These are phyloP conservation scores for Discostella pseudostelligera DNA, from an alignment of 108 stramenopile species.

Conservation along the genomic window DNA sequence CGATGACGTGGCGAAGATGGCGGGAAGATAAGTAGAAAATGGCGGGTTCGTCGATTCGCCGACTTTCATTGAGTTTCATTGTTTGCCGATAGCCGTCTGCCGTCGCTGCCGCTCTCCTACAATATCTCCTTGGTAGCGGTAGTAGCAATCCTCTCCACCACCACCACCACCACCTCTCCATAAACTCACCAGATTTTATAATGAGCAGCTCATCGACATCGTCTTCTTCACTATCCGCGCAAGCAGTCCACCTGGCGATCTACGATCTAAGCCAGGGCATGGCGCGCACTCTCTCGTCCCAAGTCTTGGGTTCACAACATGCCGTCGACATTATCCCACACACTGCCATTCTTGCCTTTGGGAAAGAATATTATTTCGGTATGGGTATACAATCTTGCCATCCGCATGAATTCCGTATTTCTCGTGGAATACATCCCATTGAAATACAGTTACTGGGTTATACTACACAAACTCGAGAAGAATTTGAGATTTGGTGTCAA, in stretches of 20 bases:
- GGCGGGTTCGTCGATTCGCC: constrained; percentile 1
- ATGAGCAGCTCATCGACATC: no score
- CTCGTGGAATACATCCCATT: constrained; percentile 53
- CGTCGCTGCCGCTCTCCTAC: no score
- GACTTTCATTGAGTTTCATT: no score
- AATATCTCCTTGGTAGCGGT: no score
- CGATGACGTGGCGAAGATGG: background rate
- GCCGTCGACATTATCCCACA: constrained; percentile 79
- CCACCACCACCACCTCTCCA: no score
- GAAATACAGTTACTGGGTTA: constrained; percentile 51
- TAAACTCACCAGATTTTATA: no score
- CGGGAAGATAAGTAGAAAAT: background rate
- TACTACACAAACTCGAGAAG: constrained; percentile 45
- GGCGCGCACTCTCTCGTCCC: constrained; percentile 62
- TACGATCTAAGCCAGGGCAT: constrained; percentile 78
- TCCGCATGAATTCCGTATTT: constrained; percentile 50
- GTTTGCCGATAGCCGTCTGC: no score
- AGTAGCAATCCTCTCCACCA: no score
- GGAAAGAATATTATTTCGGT: constrained; percentile 79
- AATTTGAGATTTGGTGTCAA: constrained; percentile 75
- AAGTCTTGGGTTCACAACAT: constrained; percentile 67
- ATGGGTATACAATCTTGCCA: constrained; percentile 58
- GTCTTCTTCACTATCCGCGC: no score
- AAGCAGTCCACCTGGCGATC: constrained; percentile 65
- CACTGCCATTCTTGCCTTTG: constrained; percentile 62